A percentile compares a stretch with the other conserved stretches of the same genome.
phyloP scores from a whole-genome alignment of 2,329 filamentous ascomycete species.

The Coniochaeta hoffmannii region DNA sequence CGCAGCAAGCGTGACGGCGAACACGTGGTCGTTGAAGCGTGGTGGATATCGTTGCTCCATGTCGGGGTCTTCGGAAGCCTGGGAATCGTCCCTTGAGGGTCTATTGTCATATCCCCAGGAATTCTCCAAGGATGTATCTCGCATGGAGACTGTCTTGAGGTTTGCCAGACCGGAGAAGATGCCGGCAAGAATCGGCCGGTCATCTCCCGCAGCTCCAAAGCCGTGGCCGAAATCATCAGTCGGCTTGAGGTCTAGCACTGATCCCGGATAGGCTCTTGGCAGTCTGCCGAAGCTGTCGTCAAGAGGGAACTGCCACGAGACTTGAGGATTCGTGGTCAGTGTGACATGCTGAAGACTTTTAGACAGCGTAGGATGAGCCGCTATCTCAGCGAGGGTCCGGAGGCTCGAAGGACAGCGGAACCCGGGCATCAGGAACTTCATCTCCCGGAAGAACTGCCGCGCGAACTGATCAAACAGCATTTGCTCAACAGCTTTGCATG shows the following conservation, averaged over 20 bases:
- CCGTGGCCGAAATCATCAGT: not conserved
- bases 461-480: not conserved
- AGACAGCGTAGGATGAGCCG: not conserved
- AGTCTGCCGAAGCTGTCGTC: not conserved
- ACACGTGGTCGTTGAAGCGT: not conserved
- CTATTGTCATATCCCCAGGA: too few species aligned
- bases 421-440: not conserved
- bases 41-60: not conserved
- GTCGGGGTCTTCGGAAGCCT: not conserved
- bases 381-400: not conserved
- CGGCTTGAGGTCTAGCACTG: not conserved
- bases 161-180: not conserved
- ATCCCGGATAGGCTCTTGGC: not conserved
- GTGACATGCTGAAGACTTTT: not conserved
- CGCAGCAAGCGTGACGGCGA: not conserved
- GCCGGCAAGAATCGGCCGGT: not conserved
- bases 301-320: not conserved
- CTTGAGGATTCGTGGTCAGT: not conserved
- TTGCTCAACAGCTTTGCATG: not conserved
- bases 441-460: not conserved
- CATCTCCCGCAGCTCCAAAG: not conserved
- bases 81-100: too few species aligned
- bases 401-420: not conserved
- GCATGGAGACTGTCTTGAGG: not conserved
- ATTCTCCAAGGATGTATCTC: not conserved